phyloP scores from a whole-genome alignment of 2,329 filamentous ascomycete genomes.

The Fusarium sp. region DNA sequence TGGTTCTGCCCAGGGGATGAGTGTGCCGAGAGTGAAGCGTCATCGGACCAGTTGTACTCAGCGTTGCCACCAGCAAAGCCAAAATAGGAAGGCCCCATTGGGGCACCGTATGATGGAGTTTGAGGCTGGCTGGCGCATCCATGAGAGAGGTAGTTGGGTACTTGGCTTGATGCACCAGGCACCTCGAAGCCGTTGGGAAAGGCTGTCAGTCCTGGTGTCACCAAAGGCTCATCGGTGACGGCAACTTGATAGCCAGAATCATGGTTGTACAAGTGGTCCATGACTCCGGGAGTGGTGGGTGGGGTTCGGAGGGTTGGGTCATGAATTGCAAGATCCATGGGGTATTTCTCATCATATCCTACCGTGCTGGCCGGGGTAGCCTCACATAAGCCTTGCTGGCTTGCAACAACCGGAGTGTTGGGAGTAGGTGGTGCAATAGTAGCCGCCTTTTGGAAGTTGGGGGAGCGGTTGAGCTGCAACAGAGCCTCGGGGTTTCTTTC shows the following conservation, averaged over 20 bases:
- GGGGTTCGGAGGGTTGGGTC: slow-evolving; percentile 65
- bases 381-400: slow-evolving; percentile 56
- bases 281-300: slow-evolving; percentile 64
- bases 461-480: slow-evolving; percentile 59
- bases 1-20: slow-evolving; percentile 51
- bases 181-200: slow-evolving; percentile 63
- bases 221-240: slow-evolving; percentile 61
- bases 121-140: slow-evolving; percentile 59
- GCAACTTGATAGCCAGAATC: slow-evolving; percentile 56
- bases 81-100: slow-evolving; percentile 59
- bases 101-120: slow-evolving; percentile 61
- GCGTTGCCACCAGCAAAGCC: slow-evolving; percentile 54
- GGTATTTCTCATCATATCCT: slow-evolving; percentile 50
- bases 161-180: slow-evolving; percentile 53
- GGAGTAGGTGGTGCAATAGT: slow-evolving; percentile 63
- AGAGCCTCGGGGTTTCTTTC: slow-evolving; percentile 61
- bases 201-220: slow-evolving; percentile 60
- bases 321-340: slow-evolving; percentile 50
- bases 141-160: slow-evolving; percentile 61
- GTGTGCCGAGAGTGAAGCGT: slow-evolving; percentile 54
- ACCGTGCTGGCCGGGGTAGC: slow-evolving; percentile 53
- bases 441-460: slow-evolving; percentile 55
- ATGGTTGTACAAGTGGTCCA: slow-evolving; percentile 57
- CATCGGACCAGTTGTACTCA: slow-evolving; percentile 66
- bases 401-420: slow-evolving; percentile 60